Evolutionary conservation across 805 yeast species (phyloP), one percentile per base, ranked within the genome.

Genomic region (Candida golubevii): DNA sequence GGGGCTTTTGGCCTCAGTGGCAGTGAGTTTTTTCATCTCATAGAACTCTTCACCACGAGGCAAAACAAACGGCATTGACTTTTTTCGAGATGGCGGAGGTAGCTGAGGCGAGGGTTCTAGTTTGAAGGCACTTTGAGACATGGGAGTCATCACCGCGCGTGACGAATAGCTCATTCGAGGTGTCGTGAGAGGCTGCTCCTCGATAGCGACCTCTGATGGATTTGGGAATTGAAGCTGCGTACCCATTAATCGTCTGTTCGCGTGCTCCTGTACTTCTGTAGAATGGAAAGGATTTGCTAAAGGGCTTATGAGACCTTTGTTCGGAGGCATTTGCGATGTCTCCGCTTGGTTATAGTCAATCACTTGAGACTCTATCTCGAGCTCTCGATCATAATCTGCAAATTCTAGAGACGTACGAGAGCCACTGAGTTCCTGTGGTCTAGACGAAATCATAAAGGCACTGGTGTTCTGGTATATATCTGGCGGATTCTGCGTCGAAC

Each of bases 1-100:
- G 0, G 90, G 87, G 26, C 84, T 75, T 57, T 84, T 82, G 60
- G 77, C 71, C 46, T 82, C 87, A 0, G 84, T 67, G 8, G 75
- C 75, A 38, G 69, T 56, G 9, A 61, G 69, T 47, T 60, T 58
- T 26, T 74, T 60, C 44, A 66, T 54, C 6, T 61, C 50, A 14
- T 59, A 47, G 41, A 63, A 59, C 43, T 67, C 72, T 35, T 66
- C 67, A 5, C 67, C 67, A 35, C 61, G 59, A 4, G 69, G 50
- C 28, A 67, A 48, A 0, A 67, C 60, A 15, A 66, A 47, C 26
- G 59, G 51, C 46, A 59, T 59, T 7, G 62, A 47, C 10, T 63
- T 54, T 4, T 63, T 38, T 7, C 61, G 53, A 7, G 58, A 41
- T 4, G 71, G 67, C 2, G 71, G 70, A 6, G 72, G 72, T 7